phyloP scores from a whole-genome alignment of 2,329 filamentous ascomycete species.

The Colletotrichum sp. region DNA sequence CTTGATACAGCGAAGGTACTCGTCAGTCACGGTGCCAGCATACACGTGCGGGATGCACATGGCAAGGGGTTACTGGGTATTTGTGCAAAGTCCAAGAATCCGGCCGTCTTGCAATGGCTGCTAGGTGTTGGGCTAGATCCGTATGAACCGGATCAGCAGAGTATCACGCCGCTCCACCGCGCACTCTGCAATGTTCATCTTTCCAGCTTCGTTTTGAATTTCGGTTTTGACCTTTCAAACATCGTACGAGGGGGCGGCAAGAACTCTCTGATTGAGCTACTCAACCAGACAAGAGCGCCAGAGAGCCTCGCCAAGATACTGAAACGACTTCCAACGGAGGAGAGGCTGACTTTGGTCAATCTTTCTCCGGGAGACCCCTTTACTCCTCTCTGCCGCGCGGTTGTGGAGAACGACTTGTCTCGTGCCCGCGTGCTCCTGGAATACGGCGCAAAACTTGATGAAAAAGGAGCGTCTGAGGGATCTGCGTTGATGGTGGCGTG shows the following conservation, averaged over 20 bases:
- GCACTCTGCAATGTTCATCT: not conserved
- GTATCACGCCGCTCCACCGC: conserved; percentile 1
- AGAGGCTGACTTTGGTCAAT: not conserved
- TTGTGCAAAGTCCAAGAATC: not conserved
- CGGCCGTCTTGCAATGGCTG: conserved; percentile 18
- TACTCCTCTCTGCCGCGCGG: conserved; percentile 15
- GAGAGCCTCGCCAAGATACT: not conserved
- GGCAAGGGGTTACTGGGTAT: conserved; percentile 6
- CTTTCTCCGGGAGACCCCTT: not conserved
- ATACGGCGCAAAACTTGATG: conserved; percentile 15
- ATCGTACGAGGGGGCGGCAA: not conserved
- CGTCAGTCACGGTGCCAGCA: conserved; percentile 29
- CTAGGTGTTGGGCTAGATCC: conserved; percentile 11
- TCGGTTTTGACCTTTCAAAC: conserved; percentile 11
- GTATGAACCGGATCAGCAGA: conserved; percentile 8
- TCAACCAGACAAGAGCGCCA: not conserved
- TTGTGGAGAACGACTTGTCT: not conserved
- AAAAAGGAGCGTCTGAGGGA: conserved; percentile 6
- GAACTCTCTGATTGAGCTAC: not conserved
- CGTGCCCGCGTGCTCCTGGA: not conserved
- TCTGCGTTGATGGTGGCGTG: conserved; percentile 24
- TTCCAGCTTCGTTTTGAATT: not conserved
- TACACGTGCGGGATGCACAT: not conserved
- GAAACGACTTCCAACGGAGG: not conserved
- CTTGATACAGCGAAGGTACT: conserved; percentile 32